A percentile compares a stretch with the other conserved stretches of the same genome.
phyloP scores from a whole-genome alignment of 2,329 filamentous ascomycete genomes.

The Beauveria sp. region DNA sequence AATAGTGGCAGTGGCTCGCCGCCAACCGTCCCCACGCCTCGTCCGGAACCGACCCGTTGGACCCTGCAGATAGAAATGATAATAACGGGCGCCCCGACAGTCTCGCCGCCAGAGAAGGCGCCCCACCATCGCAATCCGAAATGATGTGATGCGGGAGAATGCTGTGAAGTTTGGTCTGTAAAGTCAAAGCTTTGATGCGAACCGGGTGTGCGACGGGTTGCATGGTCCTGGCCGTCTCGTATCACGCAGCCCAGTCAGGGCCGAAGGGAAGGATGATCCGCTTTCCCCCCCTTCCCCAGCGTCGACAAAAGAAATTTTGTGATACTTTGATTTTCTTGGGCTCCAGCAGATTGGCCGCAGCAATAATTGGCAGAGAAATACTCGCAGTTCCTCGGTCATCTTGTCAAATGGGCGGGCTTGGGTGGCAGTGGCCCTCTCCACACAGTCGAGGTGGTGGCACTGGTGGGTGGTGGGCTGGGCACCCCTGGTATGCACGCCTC shows the following conservation, averaged over 20 bases:
- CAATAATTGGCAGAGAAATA: not conserved
- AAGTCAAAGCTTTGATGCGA: not conserved
- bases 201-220: conserved; percentile 2
- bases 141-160: not conserved
- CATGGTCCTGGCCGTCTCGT: not conserved
- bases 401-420: not conserved
- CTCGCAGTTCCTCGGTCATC: not conserved
- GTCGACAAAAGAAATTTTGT: not conserved
- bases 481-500: conserved; percentile 10
- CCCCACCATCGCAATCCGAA: not conserved
- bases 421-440: conserved; percentile 4
- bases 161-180: not conserved
- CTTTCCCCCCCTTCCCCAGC: not conserved
- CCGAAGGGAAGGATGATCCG: not conserved
- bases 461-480: conserved; percentile 1
- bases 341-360: not conserved
- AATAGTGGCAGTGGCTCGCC: not conserved
- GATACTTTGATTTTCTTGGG: not conserved
- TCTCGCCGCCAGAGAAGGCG: not conserved
- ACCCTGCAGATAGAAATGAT: conserved; percentile 1
- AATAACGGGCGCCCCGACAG: not conserved
- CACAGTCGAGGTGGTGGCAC: not conserved
- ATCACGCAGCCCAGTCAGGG: not conserved
- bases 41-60: not conserved
- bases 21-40: not conserved